Evolutionary conservation across 116 monocot species (phyloP), one percentile per base, ranked within the genome.

Genomic region (Iris pallida): DNA sequence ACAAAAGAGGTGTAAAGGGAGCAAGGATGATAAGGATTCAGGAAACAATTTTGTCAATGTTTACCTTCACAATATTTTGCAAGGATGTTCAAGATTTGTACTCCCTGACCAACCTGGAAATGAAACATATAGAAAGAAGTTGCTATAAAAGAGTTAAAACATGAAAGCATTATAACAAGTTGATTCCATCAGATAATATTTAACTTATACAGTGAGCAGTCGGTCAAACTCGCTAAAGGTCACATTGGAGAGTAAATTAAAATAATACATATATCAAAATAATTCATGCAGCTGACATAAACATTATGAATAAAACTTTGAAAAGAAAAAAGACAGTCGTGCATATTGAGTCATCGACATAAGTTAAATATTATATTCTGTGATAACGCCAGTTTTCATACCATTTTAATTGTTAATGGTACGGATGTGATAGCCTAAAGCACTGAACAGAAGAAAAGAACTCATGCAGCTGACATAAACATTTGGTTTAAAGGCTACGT

Each of bases 31-130:
- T 59, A 20, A 56, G 57, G 45, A 58, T 8, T 4, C 4, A 46
- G 41, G 47, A 9, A 63, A 40, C 12, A 8, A 11, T 45, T 15
- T 8, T 48, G 55, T 43, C 59, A 11, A 61, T 0, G 15, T 53
- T 53, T 85, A 95, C 95, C 95, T 86, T 96, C 96, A 79, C 82
- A 92, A 70, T 89, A 96, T 64, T 96, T 96, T 59, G 96, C 73
- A 75, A 96, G 92, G 79, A 96, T 92, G 55, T 92, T 96, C 77
- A 96, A 70, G 43, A 96, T 83, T 68, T 87, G 83, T 45, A 87
- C 87, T 49, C 96, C 96, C 61, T 89, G 86, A 16, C 92, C 96
- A 85, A 83, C 85, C 96, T 96, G 77, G 20, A 75, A 41, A 57
- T 42, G 44, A 56, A 12, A 75, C 14, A 40, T 30, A 47, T 30